Base-by-base conservation (phyloP, 2,329 filamentous ascomycete species). In the Exophiala sp. region DNA sequence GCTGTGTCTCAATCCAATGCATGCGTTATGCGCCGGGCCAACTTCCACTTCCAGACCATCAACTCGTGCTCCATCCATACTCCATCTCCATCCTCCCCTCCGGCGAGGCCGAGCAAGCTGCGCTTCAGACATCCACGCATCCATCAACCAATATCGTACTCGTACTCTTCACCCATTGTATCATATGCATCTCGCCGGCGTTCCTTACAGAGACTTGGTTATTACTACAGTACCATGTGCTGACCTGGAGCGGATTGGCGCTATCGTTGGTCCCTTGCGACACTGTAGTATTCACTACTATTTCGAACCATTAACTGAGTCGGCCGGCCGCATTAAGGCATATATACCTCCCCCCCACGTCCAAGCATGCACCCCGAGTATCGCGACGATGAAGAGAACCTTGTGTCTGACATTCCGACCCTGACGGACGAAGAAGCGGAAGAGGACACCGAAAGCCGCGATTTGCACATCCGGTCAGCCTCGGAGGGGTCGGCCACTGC, bases 361-460 rank as follows among this genome's bases (percentile, higher is more conserved):
- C 40, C 40, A 16, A 14, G 14, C 40, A 43, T 55, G 35, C 27
- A 30, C 34, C 42, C 41, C 7, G 29, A 38, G 32, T 60, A 60
- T 43, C 56, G 53, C 41, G 59, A 60, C 47, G 56, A 60, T 19
- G 59, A 61, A 38, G 56, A 58, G 18, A 46, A 52, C 27, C 40
- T 32, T 10, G 37, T 44, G 2, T 18, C 47, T 10, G 50, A 53
- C 27, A 61, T 67, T 23, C 63, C 65, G 16, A 52, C 65, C 3
- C 53, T 66, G 24, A 65, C 66, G 32, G 64, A 66, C 43, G 65
- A 70, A 30, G 66, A 67, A 41, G 60, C 58, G 29, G 56, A 62
- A 21, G 54, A 52, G 46, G 64, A 67, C 59, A 59, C 65, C 60
- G 66, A 66, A 44, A 62, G 62, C 56, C 62, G 64, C 57, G 65